These are phyloP conservation scores for Corymbia citriodora DNA, from an alignment of 441 rosid genomes.

Conservation along the genomic window DNA sequence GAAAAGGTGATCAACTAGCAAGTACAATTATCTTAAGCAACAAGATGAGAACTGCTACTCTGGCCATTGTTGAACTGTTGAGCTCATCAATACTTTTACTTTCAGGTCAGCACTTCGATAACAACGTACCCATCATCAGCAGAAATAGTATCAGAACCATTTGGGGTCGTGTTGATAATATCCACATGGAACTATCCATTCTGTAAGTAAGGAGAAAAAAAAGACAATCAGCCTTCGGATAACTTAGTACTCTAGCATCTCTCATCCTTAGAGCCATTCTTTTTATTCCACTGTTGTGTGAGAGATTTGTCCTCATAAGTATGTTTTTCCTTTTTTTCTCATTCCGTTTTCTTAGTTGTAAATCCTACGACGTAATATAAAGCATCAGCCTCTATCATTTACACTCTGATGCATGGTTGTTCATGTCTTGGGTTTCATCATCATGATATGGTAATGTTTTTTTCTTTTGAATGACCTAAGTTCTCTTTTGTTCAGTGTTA, in stretches of 20 bases:
- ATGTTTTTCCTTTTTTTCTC: background rate
- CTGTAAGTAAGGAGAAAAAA: slow-evolving; percentile 24
- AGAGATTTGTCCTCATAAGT: background rate
- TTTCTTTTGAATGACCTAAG: background rate
- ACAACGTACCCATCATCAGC: slow-evolving; percentile 81
- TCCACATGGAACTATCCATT: slow-evolving; percentile 89
- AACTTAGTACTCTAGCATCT: background rate
- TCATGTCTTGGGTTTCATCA: background rate
- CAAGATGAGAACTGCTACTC: background rate
- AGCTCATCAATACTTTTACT: background rate
- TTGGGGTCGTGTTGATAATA: slow-evolving; percentile 74
- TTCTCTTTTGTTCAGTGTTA: slow-evolving; percentile 28
- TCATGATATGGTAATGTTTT: background rate
- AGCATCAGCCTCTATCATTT: background rate
- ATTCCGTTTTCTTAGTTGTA: background rate
- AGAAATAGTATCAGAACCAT: slow-evolving; percentile 73
- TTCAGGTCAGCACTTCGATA: slow-evolving; percentile 64
- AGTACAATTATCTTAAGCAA: background rate
- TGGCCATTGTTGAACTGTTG: background rate
- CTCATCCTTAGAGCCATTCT: background rate
- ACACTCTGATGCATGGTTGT: background rate
- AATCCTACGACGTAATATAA: background rate
- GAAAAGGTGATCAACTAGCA: slow-evolving; percentile 41
- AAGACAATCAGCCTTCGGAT: background rate
- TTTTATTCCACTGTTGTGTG: background rate